Percentiles rank a stretch among this genome's conserved stretches.
Evolutionary conservation across 371 early-diverging fungal genomes (phyloP).

Genomic region (Batkoa obscura): DNA sequence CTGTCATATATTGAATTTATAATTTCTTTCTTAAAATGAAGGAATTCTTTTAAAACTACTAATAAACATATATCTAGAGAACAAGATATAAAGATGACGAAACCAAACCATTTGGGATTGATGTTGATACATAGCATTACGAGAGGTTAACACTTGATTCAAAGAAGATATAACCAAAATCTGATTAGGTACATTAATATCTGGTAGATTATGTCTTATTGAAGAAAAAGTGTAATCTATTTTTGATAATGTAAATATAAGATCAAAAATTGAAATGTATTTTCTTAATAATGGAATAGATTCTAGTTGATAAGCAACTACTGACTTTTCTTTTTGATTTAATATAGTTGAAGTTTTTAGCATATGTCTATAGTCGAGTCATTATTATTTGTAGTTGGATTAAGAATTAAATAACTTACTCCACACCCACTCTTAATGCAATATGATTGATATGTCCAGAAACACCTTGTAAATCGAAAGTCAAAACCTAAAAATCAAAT

Average conservation of each 20-base stretch:
- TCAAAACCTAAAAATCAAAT: conserved; percentile 41
- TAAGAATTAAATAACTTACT: conserved; percentile 19
- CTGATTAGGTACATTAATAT: conserved; percentile 12
- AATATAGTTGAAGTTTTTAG: neutral
- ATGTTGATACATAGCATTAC: conserved; percentile 72
- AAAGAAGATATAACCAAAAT: conserved; percentile 6
- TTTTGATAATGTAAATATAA: conserved; percentile 4
- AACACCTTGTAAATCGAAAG: conserved; percentile 86
- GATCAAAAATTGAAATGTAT: conserved; percentile 48
- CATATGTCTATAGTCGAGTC: neutral
- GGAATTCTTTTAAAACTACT: conserved; percentile 18
- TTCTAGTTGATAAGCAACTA: conserved; percentile 30
- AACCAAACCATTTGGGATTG: conserved; percentile 89
- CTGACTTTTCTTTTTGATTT: conserved; percentile 4
- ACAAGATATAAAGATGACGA: conserved; percentile 74
- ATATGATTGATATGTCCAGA: conserved; percentile 91
- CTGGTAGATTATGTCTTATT: conserved; percentile 10
- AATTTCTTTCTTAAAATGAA: too few species aligned
- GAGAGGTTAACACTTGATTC: neutral
- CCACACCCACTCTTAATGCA: conserved; percentile 56
- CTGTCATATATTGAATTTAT: too few species aligned
- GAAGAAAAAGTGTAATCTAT: neutral
- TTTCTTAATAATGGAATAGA: conserved; percentile 51
- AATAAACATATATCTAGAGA: conserved; percentile 88
- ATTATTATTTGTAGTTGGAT: neutral